These are phyloP conservation scores for Kwoniella heveanensis DNA, from an alignment of 768 basidiomycete species.

Conservation along the genomic window DNA sequence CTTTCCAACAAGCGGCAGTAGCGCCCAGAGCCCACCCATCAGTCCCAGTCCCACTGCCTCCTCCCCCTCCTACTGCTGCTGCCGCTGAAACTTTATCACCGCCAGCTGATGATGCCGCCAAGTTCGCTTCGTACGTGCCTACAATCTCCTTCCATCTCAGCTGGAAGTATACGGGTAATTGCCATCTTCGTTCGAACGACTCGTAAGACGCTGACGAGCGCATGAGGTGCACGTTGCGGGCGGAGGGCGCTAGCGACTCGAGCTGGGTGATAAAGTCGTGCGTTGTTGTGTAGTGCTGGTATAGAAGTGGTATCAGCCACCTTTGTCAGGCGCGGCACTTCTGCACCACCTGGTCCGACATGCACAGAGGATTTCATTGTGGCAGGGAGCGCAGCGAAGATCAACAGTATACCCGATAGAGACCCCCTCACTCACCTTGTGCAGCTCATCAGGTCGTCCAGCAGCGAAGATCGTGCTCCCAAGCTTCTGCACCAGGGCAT, in stretches of 20 bases:
- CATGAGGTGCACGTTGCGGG: conserved; percentile 69
- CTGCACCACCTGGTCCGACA: no score
- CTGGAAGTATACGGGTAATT: conserved; percentile 95
- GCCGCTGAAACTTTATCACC: conserved; percentile 1
- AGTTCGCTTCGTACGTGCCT: conserved; percentile 68
- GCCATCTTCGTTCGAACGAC: conserved; percentile 84
- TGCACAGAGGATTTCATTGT: no score
- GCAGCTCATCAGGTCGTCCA: conserved; percentile 85
- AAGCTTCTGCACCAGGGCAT: conserved; percentile 79
- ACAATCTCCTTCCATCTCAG: conserved; percentile 95
- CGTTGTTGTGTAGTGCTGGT: conserved; percentile 79
- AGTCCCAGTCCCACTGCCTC: conserved; percentile 3
- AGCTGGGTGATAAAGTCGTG: conserved; percentile 78
- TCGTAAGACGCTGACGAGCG: conserved; percentile 70
- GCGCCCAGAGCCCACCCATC: conserved; percentile 60
- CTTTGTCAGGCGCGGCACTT: no score
- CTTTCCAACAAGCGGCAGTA: conserved; percentile 69
- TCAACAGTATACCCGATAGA: no score
- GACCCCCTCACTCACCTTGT: conserved; percentile 71
- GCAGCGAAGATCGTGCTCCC: conserved; percentile 84
- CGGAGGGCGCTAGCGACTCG: conserved; percentile 78
- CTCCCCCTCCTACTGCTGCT: background rate
- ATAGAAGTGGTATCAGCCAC: background rate
- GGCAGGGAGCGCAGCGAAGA: no score
- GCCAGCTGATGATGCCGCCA: conserved; percentile 54